Evolutionary conservation across 352 stramenopile genomes (phyloP), one percentile per base, ranked within the genome.

Genomic region (Elongisporangium prolatum): DNA sequence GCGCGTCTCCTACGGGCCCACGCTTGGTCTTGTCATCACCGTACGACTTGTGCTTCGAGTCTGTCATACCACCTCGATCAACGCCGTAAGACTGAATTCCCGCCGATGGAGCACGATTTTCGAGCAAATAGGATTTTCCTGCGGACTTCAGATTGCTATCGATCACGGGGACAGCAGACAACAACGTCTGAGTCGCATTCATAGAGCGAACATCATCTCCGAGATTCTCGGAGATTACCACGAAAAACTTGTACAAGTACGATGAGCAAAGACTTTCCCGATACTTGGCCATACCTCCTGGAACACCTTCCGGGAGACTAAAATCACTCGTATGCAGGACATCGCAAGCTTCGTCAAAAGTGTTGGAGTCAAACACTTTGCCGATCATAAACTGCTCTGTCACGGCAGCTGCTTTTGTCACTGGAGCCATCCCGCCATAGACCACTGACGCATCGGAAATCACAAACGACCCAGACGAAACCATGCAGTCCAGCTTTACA

Each of bases 171-270:
- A 59, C 56, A 14, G 57, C 28, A 37, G 76, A 63, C 7, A 77
- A 37, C 9, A 80, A 47, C 13, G 24, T 28, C 22, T 69, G 28
- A 14, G 5, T 13, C 28, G 5, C 28, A 40, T 40, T 40, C 14
- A 9, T 62, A 1, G 38, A 49, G 8, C 56, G 25, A 38, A 70
- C 48, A 55, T 84, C 68, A 10, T 82, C 28, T n/a, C 77, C 78
- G 52, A 96, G 68, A 10, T 62, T 59, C 53, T 88, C 64, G 2
- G 74, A 80, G 10, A 75, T 88, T 24, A 80, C 68, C 48, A 98
- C 63, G 53, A 91, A 98, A 61, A 98, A 97, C 66, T 98, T 98
- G 75, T 97, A 93, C 38, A 98, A 69, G 60, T 98, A 99, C 6
- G 91, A 98, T 21, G 82, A 83, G 24, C 91, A 95, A 57, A 99